phyloP scores from a whole-genome alignment of 2,329 filamentous ascomycete species.

The Hypoxylon sp. region DNA sequence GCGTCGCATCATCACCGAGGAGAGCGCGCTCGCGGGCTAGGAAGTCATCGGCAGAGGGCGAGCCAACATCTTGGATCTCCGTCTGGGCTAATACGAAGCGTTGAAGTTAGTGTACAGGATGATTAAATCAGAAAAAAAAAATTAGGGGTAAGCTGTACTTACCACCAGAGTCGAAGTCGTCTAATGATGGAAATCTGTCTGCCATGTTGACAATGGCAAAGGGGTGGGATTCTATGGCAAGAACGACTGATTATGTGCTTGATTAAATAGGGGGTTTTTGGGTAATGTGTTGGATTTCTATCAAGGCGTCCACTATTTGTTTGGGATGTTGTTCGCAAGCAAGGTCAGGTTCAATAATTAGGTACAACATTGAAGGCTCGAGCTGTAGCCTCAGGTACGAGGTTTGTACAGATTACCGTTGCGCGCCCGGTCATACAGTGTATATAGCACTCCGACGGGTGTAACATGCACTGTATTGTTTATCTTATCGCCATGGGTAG shows the following conservation, averaged over 20 bases:
- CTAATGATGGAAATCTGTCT: constrained; percentile 83
- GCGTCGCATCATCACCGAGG: constrained; percentile 92
- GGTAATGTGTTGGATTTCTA: constrained; percentile 3
- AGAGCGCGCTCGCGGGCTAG: constrained; percentile 90
- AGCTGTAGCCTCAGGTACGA: constrained; percentile 31
- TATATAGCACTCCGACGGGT: no score
- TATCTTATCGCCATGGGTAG: background rate
- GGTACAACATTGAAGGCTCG: no score
- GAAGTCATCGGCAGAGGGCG: constrained; percentile 83
- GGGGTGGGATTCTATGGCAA: constrained; percentile 3
- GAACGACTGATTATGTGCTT: background rate
- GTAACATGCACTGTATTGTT: constrained; percentile 9
- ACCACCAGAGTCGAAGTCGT: constrained; percentile 81
- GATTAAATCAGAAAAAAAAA: constrained; percentile 36
- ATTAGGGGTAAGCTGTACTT: constrained; percentile 51
- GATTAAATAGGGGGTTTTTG: background rate
- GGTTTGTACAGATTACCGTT: constrained; percentile 27
- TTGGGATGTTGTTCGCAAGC: constrained; percentile 28
- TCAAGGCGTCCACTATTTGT: constrained; percentile 12
- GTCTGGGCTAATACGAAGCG: constrained; percentile 71
- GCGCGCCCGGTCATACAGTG: constrained; percentile 19
- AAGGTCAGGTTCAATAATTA: constrained; percentile 26
- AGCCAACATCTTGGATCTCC: constrained; percentile 70
- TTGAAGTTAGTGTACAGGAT: constrained; percentile 34
- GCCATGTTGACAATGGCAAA: constrained; percentile 69